Evolutionary conservation across 2,329 filamentous ascomycete species (phyloP), one percentile per base, ranked within the genome.

Genomic region (Aureobasidium melanogenum): DNA sequence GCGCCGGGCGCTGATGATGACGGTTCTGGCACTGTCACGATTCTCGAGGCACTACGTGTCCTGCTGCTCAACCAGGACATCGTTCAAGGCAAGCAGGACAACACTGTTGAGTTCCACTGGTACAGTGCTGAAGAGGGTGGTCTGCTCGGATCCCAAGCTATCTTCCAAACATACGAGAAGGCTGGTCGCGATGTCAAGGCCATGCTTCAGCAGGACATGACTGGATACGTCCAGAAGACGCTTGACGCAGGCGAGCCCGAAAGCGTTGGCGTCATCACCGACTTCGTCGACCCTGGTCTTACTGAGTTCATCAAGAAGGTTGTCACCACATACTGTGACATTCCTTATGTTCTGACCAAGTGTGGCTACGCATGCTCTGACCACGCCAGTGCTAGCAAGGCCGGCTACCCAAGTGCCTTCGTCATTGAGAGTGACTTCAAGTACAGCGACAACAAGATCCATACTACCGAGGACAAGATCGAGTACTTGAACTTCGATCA

Each of bases 191-290:
- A 93, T 66, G 82, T 97, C 73, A 95, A 93, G 77, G 93, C 93
- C 36, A 97, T 97, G 94, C 83, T 97, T 60, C 93, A 97, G 78
- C 93, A 97, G 76, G 93, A 97, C 75, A 97, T 97, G 93, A 96
- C 91, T 1, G 93, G 93, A 19, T 97, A 88, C 72, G 83, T 91
- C 5, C 85, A 92, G 72, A 87, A 86, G 69, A 96, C 91, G 0
- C 77, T 94, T 22, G 88, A 94, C 66, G 87, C 89, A 3, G 91
- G 91, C 63, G 81, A 89, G 74, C 82, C 85, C 5, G 93, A 97
- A 79, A 88, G 86, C 48, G 89, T 97, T 2, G 93, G 93, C 46
- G 89, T 97, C 56, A 96, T 97, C 69, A 91, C 89, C 5, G 93
- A 97, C 75, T 97, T 82, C 68, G 93, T 97, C 47, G 88, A 97